Conservation (phyloP, 208 protist species). For the Wallacemonas sp. region DNA sequence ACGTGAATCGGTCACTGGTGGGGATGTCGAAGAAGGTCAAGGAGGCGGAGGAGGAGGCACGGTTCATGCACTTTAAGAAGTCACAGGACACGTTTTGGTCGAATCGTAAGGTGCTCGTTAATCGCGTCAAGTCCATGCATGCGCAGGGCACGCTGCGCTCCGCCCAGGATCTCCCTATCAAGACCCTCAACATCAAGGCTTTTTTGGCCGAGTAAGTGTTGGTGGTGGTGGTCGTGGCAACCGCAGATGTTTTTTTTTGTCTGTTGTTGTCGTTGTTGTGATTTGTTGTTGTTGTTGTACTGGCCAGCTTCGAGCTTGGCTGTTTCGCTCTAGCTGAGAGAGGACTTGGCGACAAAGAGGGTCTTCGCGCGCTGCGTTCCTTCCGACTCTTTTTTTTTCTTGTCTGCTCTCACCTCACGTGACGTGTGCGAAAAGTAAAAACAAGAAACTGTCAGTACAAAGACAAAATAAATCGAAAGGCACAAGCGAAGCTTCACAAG, state of each 20-base stretch:
- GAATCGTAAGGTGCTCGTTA: conserved; percentile 88
- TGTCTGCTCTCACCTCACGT: background rate
- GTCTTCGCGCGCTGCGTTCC: too few relatives aligned
- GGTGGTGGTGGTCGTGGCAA: background rate
- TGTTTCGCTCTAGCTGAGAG: too few relatives aligned
- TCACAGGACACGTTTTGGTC: conserved; percentile 91
- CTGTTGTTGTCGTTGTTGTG: background rate
- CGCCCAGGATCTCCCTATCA: conserved; percentile 79
- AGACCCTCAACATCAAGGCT: conserved; percentile 87
- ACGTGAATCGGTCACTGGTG: conserved; percentile 88
- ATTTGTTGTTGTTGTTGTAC: too few relatives aligned
- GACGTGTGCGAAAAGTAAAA: background rate
- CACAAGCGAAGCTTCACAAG: too few relatives aligned
- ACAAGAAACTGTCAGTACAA: too few relatives aligned
- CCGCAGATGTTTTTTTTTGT: too few relatives aligned
- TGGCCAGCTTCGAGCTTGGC: too few relatives aligned
- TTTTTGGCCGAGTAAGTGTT: conserved; percentile 62
- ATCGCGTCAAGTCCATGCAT: conserved; percentile 90
- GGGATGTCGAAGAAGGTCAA: conserved; percentile 89
- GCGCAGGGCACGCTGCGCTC: conserved; percentile 78
- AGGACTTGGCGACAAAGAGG: too few relatives aligned
- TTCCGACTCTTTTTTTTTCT: conserved; percentile 2
- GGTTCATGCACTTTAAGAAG: conserved; percentile 86
- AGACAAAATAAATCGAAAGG: too few relatives aligned
- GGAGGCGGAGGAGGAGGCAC: conserved; percentile 85